Evolutionary conservation across 192 early-diverging fungal species (phyloP).

Genomic region (Oehlia diaphana): DNA sequence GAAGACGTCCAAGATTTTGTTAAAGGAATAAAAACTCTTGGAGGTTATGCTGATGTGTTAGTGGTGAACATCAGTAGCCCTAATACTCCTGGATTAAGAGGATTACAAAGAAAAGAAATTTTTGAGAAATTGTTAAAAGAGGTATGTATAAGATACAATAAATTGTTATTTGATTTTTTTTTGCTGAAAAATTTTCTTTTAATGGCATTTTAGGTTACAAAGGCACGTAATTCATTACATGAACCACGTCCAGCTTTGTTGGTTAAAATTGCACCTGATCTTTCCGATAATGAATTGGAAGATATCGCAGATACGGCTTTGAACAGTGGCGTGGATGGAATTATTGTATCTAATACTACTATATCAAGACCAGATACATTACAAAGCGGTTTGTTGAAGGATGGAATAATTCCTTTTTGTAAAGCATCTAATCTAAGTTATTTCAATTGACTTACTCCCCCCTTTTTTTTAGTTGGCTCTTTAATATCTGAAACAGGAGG

Average conservation of each 20-base stretch:
- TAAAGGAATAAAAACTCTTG: conserved; percentile 70
- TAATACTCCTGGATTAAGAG: conserved; percentile 82
- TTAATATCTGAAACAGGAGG: conserved; percentile 69
- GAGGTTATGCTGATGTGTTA: conserved; percentile 82
- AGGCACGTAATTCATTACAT: conserved; percentile 31
- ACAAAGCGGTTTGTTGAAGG: conserved; percentile 42
- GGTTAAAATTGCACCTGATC: conserved; percentile 92
- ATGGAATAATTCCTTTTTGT: too few species aligned
- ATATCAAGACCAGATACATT: conserved; percentile 65
- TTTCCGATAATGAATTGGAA: conserved; percentile 67
- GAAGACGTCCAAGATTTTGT: conserved; percentile 81
- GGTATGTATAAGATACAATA: conserved; percentile 43
- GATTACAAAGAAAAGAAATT: conserved; percentile 67
- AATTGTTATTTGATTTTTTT: not conserved
- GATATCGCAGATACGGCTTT: conserved; percentile 79
- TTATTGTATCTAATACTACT: conserved; percentile 91
- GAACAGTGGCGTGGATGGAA: conserved; percentile 74
- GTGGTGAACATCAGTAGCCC: conserved; percentile 90
- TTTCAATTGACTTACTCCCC: not conserved
- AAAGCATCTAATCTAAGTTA: too few species aligned
- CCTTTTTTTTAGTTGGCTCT: not conserved
- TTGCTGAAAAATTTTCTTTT: not conserved
- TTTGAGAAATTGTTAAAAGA: conserved; percentile 69
- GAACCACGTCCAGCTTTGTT: conserved; percentile 64
- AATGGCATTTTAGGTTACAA: conserved; percentile 8